Evolutionary conservation across 108 stramenopile genomes (phyloP), one percentile per base, ranked within the genome.

Genomic region (Fistulifera solaris): DNA sequence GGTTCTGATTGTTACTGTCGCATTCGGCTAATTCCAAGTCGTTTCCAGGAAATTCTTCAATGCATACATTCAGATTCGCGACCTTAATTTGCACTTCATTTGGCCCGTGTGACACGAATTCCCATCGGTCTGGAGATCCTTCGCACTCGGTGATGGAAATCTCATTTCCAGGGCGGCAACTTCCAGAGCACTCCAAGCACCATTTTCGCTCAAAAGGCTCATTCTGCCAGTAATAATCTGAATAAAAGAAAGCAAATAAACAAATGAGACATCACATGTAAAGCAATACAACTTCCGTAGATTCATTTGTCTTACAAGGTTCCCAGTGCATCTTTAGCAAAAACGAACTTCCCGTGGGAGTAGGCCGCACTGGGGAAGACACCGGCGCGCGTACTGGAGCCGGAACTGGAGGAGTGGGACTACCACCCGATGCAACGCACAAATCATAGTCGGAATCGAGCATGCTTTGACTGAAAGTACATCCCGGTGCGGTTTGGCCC

Each of bases 211-310:
- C 75, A 26, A 63, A 27, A 12, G 43, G 52, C 44, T 67, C 71
- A 18, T 77, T 75, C 68, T 81, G 79, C 79, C 79, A 81, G 19
- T 38, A 62, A 55, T 77, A 76, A 13, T 67, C 50, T 27, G 24
- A 6, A 35, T 35, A 35, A 8, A 35, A 6, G 31, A 8, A 35
- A 6, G 31, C 6, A 35, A 6, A 3, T 6, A 35, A 6, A 35
- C 31, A 35, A 3, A 35, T 35, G 31, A 35, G 31, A 35, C 6
- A 35, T 35, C 6, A 35, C 8, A n/a, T n/a, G n/a, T n/a, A n/a
- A n/a, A n/a, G n/a, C n/a, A n/a, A n/a, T n/a, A n/a, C n/a, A n/a
- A n/a, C n/a, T n/a, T n/a, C n/a, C n/a, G n/a, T n/a, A n/a, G n/a
- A n/a, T 35, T 35, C 31, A 3, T 35, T 35, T 35, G n/a, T 35